Evolutionary conservation across 163 green algal genomes (phyloP).

Genomic region (Chlamydomonas reinhardtii): DNA sequence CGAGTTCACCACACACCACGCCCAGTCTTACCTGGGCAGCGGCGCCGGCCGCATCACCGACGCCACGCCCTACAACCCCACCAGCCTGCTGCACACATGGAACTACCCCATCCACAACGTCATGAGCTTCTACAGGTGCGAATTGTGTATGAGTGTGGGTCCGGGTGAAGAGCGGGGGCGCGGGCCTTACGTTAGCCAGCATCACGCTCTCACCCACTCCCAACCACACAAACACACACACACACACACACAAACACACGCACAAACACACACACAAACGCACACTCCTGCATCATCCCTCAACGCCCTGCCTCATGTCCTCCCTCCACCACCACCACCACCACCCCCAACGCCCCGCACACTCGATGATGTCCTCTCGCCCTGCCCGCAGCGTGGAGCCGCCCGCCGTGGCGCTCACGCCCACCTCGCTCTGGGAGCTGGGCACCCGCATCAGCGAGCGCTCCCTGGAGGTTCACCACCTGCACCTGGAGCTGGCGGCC

Average conservation of each 20-base stretch:
- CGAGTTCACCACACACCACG: conserved; percentile 17
- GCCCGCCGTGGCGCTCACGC: not conserved
- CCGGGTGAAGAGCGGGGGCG: too few relatives aligned
- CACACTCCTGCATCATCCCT: too few relatives aligned
- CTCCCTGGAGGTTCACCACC: conserved; percentile 20
- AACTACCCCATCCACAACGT: conserved; percentile 20
- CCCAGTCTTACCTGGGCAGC: conserved; percentile 5
- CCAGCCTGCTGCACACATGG: conserved; percentile 30
- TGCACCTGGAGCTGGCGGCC: not conserved
- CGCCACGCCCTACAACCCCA: not conserved
- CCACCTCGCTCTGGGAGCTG: conserved; percentile 15
- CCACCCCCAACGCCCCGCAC: not conserved
- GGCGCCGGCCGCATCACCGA: conserved; percentile 5
- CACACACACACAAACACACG: too few relatives aligned
- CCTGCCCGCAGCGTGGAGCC: conserved; percentile 11
- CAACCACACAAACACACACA: too few relatives aligned
- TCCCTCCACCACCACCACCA: too few relatives aligned
- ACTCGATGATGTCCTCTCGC: not conserved
- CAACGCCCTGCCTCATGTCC: too few relatives aligned
- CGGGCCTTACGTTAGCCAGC: too few relatives aligned
- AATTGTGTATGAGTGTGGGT: too few relatives aligned
- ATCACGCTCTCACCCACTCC: too few relatives aligned
- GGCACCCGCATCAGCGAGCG: conserved; percentile 3
- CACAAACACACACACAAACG: too few relatives aligned
- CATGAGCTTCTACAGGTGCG: conserved; percentile 39